Conservation (phyloP, 2,329 filamentous ascomycete species). For the Blastomyces percursus region DNA sequence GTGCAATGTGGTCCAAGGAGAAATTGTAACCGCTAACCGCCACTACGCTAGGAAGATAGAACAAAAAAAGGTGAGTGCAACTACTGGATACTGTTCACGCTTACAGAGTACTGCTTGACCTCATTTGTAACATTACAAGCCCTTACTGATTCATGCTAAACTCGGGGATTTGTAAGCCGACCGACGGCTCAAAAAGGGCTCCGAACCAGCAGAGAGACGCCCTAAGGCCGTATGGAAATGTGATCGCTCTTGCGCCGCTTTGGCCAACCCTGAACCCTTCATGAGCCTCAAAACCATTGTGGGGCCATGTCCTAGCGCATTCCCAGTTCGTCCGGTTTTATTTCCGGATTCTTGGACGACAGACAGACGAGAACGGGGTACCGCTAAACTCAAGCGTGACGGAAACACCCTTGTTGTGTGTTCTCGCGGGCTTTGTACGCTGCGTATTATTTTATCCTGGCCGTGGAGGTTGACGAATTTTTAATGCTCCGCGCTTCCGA, state of each 20-base stretch:
- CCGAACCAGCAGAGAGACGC: background rate
- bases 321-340: background rate
- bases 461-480: background rate
- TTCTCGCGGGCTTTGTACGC: background rate
- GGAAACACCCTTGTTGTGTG: background rate
- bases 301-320: background rate
- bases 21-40: background rate
- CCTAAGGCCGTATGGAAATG: background rate
- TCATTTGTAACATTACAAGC: background rate
- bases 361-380: background rate
- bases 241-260: background rate
- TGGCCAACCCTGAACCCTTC: background rate
- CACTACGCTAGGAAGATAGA: background rate
- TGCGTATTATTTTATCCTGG: background rate
- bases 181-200: background rate
- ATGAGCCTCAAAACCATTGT: background rate
- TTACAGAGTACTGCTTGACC: background rate
- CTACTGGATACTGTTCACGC: background rate
- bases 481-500: background rate
- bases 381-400: background rate
- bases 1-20: background rate
- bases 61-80: background rate
- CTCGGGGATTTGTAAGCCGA: no score
- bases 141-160: no score
- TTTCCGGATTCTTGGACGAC: constrained; percentile 1